These are phyloP conservation scores for Fonsecaea pugnacius DNA, from an alignment of 2,329 filamentous ascomycete species.

Conservation along the genomic window DNA sequence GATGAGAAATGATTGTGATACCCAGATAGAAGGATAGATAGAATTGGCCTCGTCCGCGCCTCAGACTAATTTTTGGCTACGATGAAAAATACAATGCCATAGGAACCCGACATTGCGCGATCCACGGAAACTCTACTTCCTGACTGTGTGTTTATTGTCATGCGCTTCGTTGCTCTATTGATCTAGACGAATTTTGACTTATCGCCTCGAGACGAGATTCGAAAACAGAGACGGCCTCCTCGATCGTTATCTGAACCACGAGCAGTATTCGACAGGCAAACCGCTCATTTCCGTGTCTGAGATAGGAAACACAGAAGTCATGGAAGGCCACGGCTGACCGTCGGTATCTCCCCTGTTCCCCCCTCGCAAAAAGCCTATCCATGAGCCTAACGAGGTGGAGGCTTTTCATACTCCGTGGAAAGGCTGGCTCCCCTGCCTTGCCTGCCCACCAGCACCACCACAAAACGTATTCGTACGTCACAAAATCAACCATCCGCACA, in stretches of 20 bases:
- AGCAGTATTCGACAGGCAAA: not conserved
- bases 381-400: not conserved
- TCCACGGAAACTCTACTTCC: not conserved
- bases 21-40: constrained; percentile 18
- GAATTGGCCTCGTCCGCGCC: constrained; percentile 1
- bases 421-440: constrained; percentile 4
- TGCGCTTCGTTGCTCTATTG: not conserved
- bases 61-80: not conserved
- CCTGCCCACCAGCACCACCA: not conserved
- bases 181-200: not conserved
- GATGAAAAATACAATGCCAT: not conserved
- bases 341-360: not conserved
- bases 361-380: not conserved
- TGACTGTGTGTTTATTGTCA: not conserved
- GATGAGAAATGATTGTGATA: constrained; percentile 7
- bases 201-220: not conserved
- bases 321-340: constrained; percentile 1
- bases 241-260: not conserved
- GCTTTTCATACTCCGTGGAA: not conserved
- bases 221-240: not conserved
- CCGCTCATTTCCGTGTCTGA: constrained; percentile 4
- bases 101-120: not conserved
- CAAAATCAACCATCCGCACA: constrained; percentile 1
- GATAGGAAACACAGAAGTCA: not conserved
- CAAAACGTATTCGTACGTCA: not conserved